phyloP scores from a whole-genome alignment of 2,329 filamentous ascomycete species.

The Sporothrix curviconia region DNA sequence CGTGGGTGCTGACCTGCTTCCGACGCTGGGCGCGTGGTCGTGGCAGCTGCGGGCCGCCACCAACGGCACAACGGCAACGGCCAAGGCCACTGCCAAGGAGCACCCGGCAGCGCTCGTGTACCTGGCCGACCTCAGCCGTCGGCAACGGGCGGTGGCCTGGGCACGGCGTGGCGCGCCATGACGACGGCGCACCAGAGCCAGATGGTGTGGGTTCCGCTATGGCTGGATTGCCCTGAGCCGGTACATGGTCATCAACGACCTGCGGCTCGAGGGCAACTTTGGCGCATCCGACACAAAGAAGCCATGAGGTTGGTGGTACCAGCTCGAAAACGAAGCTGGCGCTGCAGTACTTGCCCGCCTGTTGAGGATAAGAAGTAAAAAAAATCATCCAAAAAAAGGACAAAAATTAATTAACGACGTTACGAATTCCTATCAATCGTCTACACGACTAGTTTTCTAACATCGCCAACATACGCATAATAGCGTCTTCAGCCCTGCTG shows the following conservation, averaged over 20 bases:
- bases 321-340: too few relatives aligned
- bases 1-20: slow-evolving; percentile 63
- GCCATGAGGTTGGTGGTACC: background rate
- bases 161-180: slow-evolving; percentile 75
- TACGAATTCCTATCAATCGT: too few relatives aligned
- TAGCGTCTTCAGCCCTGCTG: too few relatives aligned
- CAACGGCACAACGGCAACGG: slow-evolving; percentile 21
- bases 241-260: slow-evolving; percentile 94
- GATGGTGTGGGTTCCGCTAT: slow-evolving; percentile 98
- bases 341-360: too few relatives aligned
- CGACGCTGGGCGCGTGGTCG: slow-evolving; percentile 57
- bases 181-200: slow-evolving; percentile 83
- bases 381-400: too few relatives aligned
- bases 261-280: slow-evolving; percentile 48
- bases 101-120: slow-evolving; percentile 60
- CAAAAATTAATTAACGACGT: too few relatives aligned
- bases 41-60: slow-evolving; percentile 27
- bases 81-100: slow-evolving; percentile 30
- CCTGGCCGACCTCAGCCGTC: slow-evolving; percentile 49
- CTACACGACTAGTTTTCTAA: too few relatives aligned
- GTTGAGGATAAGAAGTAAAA: too few relatives aligned
- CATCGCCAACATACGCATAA: too few relatives aligned
- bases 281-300: slow-evolving; percentile 9
- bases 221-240: slow-evolving; percentile 86
- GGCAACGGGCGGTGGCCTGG: slow-evolving; percentile 40